Base-by-base conservation (phyloP, 2,329 filamentous ascomycete genomes). In the Pseudohalonectria lignicola region DNA sequence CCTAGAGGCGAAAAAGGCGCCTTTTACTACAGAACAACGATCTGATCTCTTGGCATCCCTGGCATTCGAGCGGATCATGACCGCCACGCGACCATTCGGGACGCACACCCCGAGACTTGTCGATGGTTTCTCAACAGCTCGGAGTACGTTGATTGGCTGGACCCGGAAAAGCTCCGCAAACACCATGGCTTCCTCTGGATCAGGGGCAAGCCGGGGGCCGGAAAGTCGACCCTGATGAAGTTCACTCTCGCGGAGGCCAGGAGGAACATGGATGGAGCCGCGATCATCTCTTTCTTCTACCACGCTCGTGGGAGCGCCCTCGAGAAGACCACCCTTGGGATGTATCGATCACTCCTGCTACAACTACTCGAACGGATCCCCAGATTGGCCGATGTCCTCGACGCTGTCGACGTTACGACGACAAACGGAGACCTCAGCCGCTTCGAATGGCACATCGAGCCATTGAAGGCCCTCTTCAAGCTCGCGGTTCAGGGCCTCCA, bases 261-360 rank as follows among this genome's bases (percentile, higher is more conserved):
- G n/a, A n/a, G n/a, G n/a, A n/a, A n/a, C n/a, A n/a, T n/a, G n/a
- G 11, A 18, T 36, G 8, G 8, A 32, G 25, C 19, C 16, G 36
- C 42, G 4, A 37, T 50, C 5, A 41, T 53, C 6, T 52, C 49
- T 0, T 71, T 69, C 47, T 71, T 69, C 52, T 71, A 71, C 55
- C 64, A 68, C 39, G 64, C 64, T 0, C 50, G 64, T 34, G 66
- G 66, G 1, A 48, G 50, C 0, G 38, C 51, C 5, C 48, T 66
- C 13, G 65, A 72, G 42, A 68, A 58, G 42, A 57, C 63, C 0
- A 56, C 54, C 0, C 18, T 45, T 1, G 68, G 70, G 4, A 56
- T 74, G 44, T 71, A 71, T 44, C 60, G 66, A 12, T 64, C 66
- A 1, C 47, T 74, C 11, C 43, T 73, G 2, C 45, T 52, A 10